These are phyloP conservation scores for Trypanosomatidae sp. DNA, from an alignment of 208 protist species.

Conservation along the genomic window DNA sequence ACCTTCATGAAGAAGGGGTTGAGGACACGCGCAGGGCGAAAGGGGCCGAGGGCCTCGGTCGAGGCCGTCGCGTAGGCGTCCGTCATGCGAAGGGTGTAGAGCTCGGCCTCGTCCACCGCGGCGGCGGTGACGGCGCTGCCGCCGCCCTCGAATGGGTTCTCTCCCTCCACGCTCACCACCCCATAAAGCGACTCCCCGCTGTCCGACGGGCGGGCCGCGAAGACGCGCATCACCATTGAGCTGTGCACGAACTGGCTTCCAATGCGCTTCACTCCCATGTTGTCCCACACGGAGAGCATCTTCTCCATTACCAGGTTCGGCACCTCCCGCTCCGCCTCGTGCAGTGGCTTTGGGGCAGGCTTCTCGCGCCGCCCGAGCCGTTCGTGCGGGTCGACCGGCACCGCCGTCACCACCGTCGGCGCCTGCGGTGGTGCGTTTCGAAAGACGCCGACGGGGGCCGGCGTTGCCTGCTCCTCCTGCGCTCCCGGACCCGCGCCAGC, in stretches of 20 bases:
- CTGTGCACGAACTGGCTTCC: slow-evolving; percentile 82
- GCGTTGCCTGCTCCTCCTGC: slow-evolving; percentile 9
- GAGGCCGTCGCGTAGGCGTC: slow-evolving; percentile 62
- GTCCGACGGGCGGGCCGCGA: slow-evolving; percentile 57
- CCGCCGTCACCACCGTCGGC: slow-evolving; percentile 13
- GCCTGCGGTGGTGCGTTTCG: slow-evolving; percentile 31
- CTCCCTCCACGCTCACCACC: slow-evolving; percentile 35
- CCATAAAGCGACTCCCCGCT: slow-evolving; percentile 49
- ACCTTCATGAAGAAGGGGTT: slow-evolving; percentile 46
- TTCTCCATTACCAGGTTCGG: slow-evolving; percentile 60
- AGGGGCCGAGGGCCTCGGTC: slow-evolving; percentile 40
- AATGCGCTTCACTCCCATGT: slow-evolving; percentile 63
- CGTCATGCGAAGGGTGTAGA: slow-evolving; percentile 26
- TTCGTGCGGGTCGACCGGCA: slow-evolving; percentile 27
- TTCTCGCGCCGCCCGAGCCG: slow-evolving; percentile 43
- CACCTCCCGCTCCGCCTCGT: slow-evolving; percentile 68
- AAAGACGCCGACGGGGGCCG: slow-evolving; percentile 14
- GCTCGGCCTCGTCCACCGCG: background rate
- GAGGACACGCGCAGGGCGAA: slow-evolving; percentile 34
- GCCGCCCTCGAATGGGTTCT: slow-evolving; percentile 43
- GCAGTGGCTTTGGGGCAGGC: slow-evolving; percentile 80
- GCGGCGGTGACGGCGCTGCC: background rate
- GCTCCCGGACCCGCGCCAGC: slow-evolving; percentile 58
- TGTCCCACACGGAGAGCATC: slow-evolving; percentile 82
- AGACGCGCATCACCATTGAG: slow-evolving; percentile 88